Evolutionary conservation across 169 alveolate genomes (phyloP), one percentile per base, ranked within the genome.

Genomic region (Eimeria acervulina): DNA sequence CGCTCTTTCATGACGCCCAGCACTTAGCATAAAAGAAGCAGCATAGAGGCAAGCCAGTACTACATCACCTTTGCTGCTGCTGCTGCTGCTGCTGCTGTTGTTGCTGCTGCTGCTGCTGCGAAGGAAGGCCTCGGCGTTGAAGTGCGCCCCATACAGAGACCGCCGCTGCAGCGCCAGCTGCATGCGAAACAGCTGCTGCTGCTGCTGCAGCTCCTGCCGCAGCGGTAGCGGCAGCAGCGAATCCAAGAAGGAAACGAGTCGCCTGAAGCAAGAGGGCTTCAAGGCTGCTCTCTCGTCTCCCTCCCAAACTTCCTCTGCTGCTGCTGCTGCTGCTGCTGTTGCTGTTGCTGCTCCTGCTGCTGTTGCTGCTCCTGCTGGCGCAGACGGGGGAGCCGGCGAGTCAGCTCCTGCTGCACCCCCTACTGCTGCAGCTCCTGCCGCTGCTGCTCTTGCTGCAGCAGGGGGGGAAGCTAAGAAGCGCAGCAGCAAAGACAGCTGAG

Each of bases 1-100:
- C 44, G 83, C 83, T 13, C 21, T 19, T 5, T 72, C 83, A 38
- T 72, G 83, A 38, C 83, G 47, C 15, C 83, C 83, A 21, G 47
- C 83, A 15, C 47, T 72, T 4, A 31, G 83, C 83, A 26, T n/a
- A 36, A 72, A 72, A 17, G 83, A 72, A 8, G 83, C 83, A 36
- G 83, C 83, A 72, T 26, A 72, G 10, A 72, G 83, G 44, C 83
- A 72, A 31, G 83, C 83, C 40, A 72, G 83, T 4, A 38, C 83
- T 4, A 72, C 47, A 38, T 72, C 83, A n/a, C 47, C 83, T 36
- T 17, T 72, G 83, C 83, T 72, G 83, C 83, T 72, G 83, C 83
- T 72, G 83, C 83, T 72, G 83, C 83, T 72, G 74, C 74, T 63
- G 74, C 74, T 63, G 74, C 74, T 63, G 74, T 21, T 63, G 74